A percentile compares a stretch with the other conserved stretches of the same genome.
Evolutionary conservation across 768 basidiomycete species (phyloP).

Genomic region (Rhizopogon rudus): DNA sequence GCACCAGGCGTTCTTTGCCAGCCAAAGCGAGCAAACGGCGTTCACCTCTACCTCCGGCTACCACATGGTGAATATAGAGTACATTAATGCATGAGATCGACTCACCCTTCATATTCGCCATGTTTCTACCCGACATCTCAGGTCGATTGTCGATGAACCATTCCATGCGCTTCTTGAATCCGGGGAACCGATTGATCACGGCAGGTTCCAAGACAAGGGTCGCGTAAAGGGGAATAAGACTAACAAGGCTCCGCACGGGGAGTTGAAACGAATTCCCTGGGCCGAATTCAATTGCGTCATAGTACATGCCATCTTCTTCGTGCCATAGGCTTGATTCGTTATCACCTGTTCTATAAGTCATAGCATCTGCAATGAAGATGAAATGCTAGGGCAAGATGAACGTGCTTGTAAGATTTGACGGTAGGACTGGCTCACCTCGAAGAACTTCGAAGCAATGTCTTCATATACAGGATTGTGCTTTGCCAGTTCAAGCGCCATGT

Average conservation of each 20-base stretch:
- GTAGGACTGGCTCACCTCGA: constrained; percentile 49
- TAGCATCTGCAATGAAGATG: constrained; percentile 97
- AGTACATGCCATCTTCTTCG: constrained; percentile 97
- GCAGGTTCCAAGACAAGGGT: constrained; percentile 91
- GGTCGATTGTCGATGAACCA: constrained; percentile 98
- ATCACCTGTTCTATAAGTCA: constrained; percentile 87
- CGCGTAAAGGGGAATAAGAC: constrained; percentile 95
- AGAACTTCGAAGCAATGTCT: constrained; percentile 98
- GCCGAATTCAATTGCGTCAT: constrained; percentile 92
- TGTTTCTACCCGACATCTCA: constrained; percentile 82
- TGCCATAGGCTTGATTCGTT: constrained; percentile 87
- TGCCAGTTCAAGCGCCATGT: constrained; percentile 94
- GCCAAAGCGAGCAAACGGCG: constrained; percentile 86
- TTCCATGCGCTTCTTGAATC: constrained; percentile 98
- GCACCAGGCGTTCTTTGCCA: constrained; percentile 83
- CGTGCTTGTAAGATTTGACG: constrained; percentile 3
- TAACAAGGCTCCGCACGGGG: constrained; percentile 91
- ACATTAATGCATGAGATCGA: neutral
- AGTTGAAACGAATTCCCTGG: constrained; percentile 81
- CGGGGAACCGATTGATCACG: constrained; percentile 86
- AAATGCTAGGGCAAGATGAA: constrained; percentile 63
- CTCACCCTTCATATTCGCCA: constrained; percentile 91
- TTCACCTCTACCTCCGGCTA: constrained; percentile 69
- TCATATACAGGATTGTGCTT: constrained; percentile 98
- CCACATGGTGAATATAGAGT: constrained; percentile 2